Base-by-base conservation (phyloP, 148 eudicot species). In the Mesembryanthemum crystallinum region DNA sequence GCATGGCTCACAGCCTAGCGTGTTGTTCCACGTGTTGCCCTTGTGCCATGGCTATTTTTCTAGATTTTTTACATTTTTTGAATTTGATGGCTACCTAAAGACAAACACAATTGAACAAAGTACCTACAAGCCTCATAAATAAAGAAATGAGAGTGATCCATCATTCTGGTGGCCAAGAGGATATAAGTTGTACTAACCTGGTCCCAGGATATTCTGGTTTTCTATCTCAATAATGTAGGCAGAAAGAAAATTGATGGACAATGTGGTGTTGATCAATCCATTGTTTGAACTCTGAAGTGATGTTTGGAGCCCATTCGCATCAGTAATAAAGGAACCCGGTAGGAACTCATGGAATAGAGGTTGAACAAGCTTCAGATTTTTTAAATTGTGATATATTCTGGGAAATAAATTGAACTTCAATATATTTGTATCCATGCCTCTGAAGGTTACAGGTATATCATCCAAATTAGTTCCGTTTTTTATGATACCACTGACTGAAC, bases 371-470 rank as follows among this genome's bases (percentile, higher is more conserved):
- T 92, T 95, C 62, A 95, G 85, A 74, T 82, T 81, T 51, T 84
- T 89, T 33, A 83, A 45, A 69, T 92, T 95, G 45, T 57, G 89
- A 83, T 90, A 95, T 66, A 89, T 21, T 78, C 90, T 80, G 14
- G 97, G 99, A 75, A 92, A 92, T n/a, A 95, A 79, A 86, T 95
- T 95, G 75, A 92, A 95, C 67, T 88, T 89, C 87, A 95, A 81
- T 76, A 95, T 69, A 81, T 90, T 95, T 76, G 92, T 81, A 57
- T 76, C 83, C 23, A 33, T 28, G 66, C 99, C 97, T 87, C 99
- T 86, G 77, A 83, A 95, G n/a, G 96, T 89, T 33, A 87, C 73
- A 28, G 87, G 89, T 60, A 51, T 71, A 67, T 64, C 80, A 71
- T 75, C 85, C 72, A 51, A 20, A 73, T 78, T 77, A 80, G 86